phyloP scores from a whole-genome alignment of 805 yeast genomes.

The Zygosaccharomyces gambellarensis region DNA sequence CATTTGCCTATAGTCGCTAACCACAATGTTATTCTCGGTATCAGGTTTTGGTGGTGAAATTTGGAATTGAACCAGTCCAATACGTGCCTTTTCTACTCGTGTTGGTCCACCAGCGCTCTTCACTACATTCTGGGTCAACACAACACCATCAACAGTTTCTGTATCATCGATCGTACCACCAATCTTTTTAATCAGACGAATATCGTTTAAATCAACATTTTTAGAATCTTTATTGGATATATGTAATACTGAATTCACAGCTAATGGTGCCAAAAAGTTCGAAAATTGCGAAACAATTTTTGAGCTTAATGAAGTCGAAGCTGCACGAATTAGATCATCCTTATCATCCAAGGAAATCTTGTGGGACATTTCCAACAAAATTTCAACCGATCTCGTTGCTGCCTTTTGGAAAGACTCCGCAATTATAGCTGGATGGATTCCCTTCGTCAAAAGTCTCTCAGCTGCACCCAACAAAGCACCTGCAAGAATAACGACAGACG shows the following conservation, averaged over 20 bases:
- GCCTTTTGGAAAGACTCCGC: slow-evolving; percentile 92
- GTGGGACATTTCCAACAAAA: slow-evolving; percentile 78
- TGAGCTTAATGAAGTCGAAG: slow-evolving; percentile 87
- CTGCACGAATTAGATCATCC: slow-evolving; percentile 83
- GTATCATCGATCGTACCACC: slow-evolving; percentile 99
- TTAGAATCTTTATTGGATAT: slow-evolving; percentile 58
- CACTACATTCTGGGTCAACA: slow-evolving; percentile 82
- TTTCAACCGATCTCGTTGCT: slow-evolving; percentile 74
- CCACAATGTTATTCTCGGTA: slow-evolving; percentile 95
- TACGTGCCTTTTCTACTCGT: slow-evolving; percentile 87
- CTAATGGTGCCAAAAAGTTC: slow-evolving; percentile 79
- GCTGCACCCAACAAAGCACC: slow-evolving; percentile 95
- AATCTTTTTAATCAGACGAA: slow-evolving; percentile 84
- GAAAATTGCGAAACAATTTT: slow-evolving; percentile 95
- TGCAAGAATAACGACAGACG: slow-evolving; percentile 91
- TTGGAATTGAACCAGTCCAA: slow-evolving; percentile 89
- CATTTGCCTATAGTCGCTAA: slow-evolving; percentile 98
- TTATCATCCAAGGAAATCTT: slow-evolving; percentile 74
- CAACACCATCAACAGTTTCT: slow-evolving; percentile 87
- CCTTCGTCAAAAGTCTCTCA: slow-evolving; percentile 80
- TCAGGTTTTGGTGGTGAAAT: slow-evolving; percentile 96
- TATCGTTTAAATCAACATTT: slow-evolving; percentile 79
- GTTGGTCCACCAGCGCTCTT: slow-evolving; percentile 94
- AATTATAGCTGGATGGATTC: slow-evolving; percentile 91
- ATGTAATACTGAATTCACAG: slow-evolving; percentile 87